A percentile compares a stretch with the other conserved stretches of the same genome.
These are phyloP conservation scores for Globisporangium viniferum DNA, from an alignment of 352 stramenopile species.

Conservation along the genomic window DNA sequence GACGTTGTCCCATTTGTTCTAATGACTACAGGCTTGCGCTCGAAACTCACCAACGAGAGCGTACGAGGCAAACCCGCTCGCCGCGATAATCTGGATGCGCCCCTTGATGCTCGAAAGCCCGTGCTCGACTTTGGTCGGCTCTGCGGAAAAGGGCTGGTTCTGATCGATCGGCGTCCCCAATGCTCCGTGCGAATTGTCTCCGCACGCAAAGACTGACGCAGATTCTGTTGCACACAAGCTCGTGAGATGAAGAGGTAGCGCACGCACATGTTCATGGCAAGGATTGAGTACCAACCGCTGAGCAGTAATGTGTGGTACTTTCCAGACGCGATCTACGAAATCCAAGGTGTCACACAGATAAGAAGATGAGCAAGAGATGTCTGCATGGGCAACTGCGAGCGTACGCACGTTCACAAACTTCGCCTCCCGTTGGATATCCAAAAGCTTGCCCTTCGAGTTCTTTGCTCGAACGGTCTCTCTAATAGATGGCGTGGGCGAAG, in stretches of 20 bases:
- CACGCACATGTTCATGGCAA: not conserved
- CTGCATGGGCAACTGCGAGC: not conserved
- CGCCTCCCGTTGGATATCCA: constrained; percentile 54
- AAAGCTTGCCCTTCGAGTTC: constrained; percentile 32
- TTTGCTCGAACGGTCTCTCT: constrained; percentile 46
- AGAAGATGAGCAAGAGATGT: not conserved
- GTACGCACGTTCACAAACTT: constrained; percentile 57
- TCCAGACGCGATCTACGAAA: constrained; percentile 51
- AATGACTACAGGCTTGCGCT: not conserved
- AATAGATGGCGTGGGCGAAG: constrained; percentile 38
- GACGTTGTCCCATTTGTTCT: not conserved
- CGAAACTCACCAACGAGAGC: constrained; percentile 48
- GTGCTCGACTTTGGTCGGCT: constrained; percentile 35
- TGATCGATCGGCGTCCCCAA: constrained; percentile 23
- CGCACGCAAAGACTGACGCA: constrained; percentile 59
- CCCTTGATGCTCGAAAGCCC: constrained; percentile 21
- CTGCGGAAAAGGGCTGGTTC: not conserved
- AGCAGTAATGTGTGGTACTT: constrained; percentile 78
- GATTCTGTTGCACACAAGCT: constrained; percentile 40
- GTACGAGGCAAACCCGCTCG: constrained; percentile 66
- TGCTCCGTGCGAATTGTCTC: constrained; percentile 63
- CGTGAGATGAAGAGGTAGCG: not conserved
- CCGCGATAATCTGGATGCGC: constrained; percentile 47
- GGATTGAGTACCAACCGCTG: constrained; percentile 33
- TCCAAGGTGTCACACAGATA: not conserved